Evolutionary conservation across 495 filamentous ascomycete genomes (phyloP), one percentile per base, ranked within the genome.

Genomic region (Xylaria telfairii): DNA sequence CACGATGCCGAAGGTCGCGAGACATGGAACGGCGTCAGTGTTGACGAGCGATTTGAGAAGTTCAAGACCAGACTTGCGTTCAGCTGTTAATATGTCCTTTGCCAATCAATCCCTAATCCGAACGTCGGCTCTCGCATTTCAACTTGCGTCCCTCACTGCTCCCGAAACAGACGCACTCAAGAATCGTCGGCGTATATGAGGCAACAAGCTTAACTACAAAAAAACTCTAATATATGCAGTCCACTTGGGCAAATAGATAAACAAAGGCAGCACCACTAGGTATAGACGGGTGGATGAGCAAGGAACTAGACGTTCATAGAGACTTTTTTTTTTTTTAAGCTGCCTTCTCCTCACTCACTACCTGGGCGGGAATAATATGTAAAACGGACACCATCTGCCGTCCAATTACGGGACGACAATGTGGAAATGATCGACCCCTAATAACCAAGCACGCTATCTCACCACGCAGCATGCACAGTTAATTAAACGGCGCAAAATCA

Each of bases 1-100:
- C 77, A 75, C 37, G 81, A 85, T 69, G 79, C 76, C 8, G 77
- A 87, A 46, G 89, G 87, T 19, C 80, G 74, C 59, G 94, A 97
- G 80, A 87, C 85, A 68, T 97, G 94, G 94, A 97, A 97, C 81
- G 90, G 87, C 5, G 82, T 84, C 8, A 74, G 72, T 24, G 87
- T 91, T 6, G 77, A 83, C 30, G 85, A 86, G 21, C 80, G 89
- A 70, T 80, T 92, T 75, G 77, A 82, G 42, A 82, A 83, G 70
- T 90, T 88, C 76, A 77, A 78, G 72, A 74, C 62, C 13, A 66
- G 81, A 57, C 54, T 80, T n/a, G 74, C 73, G 13, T 78, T 77
- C 54, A 75, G 53, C 15, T 67, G 44, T 34, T 69, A 39, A 41
- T 26, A 54, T 8, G 51, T 54, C 51, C 12, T 49, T 65, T 65